Evolutionary conservation across 2,329 filamentous ascomycete genomes (phyloP), one percentile per base, ranked within the genome.

Genomic region (Fusarium mangiferae): DNA sequence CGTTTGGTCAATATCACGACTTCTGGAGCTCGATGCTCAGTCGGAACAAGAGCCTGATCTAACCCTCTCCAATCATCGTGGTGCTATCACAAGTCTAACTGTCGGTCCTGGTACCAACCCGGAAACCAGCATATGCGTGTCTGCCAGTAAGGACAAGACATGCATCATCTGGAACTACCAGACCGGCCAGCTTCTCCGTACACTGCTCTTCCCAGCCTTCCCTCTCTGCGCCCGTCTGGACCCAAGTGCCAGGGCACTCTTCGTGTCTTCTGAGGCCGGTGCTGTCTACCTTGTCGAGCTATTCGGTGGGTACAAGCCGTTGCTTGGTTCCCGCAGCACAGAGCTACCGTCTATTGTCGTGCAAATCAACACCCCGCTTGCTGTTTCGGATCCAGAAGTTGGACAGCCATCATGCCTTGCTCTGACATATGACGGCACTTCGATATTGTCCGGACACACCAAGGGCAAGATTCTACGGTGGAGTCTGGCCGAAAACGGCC

Each of bases 101-200:
- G 83, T 88, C 48, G 92, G 93, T 24, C 90, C 93, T 78, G 92
- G 92, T 79, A 85, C 88, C 68, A 92, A 90, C 80, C 80, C 84
- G 22, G 90, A 91, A 77, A 92, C 92, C 66, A 96, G 94, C 81
- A 91, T 98, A 69, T 95, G 93, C 67, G 88, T 98, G 26, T 97
- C 96, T 7, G 90, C 92, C 12, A 94, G 94, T 74, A 91, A 90
- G 77, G 96, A 98, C 84, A 95, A 94, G 83, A 96, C 94, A 13
- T 94, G 94, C 76, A 92, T 98, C 78, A 87, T 97, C 68, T 99
- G 96, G 96, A 95, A 98, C 83, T 97, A 97, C 80, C 90, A 91
- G 70, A 93, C 90, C 2, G 94, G 94, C 44, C 89, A 90, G 68
- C 86, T 92, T 17, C 85, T 98, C 65, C 90, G 95, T 48, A 98